Evolutionary conservation across 305 asterid genomes (phyloP).

Genomic region (Ruellia speciosa): DNA sequence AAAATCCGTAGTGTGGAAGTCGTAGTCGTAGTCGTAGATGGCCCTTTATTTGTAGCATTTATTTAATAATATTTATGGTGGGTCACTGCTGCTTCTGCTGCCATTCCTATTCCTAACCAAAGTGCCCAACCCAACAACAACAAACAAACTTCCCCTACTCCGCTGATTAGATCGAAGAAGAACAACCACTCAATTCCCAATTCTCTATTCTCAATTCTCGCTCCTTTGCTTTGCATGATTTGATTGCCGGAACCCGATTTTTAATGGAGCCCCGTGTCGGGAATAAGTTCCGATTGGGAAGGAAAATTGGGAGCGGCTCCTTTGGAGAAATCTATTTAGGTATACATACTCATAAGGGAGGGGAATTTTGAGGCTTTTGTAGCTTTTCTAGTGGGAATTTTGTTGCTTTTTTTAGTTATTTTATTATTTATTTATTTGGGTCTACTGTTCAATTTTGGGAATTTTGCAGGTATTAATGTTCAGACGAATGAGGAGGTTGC

Average conservation of each 20-base stretch:
- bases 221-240: background rate
- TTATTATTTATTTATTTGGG: background rate
- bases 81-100: too few relatives aligned
- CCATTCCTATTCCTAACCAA: too few relatives aligned
- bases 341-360: conserved; percentile 12
- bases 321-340: conserved; percentile 91
- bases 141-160: too few relatives aligned
- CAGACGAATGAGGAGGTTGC: conserved; percentile 95
- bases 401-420: conserved; percentile 2
- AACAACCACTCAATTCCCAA: too few relatives aligned
- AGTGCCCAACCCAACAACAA: too few relatives aligned
- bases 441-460: background rate
- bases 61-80: too few relatives aligned
- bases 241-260: conserved; percentile 15
- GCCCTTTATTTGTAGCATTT: too few relatives aligned
- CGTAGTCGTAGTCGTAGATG: too few relatives aligned
- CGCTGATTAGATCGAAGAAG: too few relatives aligned
- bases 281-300: conserved; percentile 74
- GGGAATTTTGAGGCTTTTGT: background rate
- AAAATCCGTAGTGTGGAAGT: too few relatives aligned
- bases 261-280: conserved; percentile 89
- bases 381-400: background rate
- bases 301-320: conserved; percentile 92
- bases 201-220: background rate
- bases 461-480: conserved; percentile 61